phyloP scores from a whole-genome alignment of 2,329 filamentous ascomycete species.

The Alternaria metachromatica region DNA sequence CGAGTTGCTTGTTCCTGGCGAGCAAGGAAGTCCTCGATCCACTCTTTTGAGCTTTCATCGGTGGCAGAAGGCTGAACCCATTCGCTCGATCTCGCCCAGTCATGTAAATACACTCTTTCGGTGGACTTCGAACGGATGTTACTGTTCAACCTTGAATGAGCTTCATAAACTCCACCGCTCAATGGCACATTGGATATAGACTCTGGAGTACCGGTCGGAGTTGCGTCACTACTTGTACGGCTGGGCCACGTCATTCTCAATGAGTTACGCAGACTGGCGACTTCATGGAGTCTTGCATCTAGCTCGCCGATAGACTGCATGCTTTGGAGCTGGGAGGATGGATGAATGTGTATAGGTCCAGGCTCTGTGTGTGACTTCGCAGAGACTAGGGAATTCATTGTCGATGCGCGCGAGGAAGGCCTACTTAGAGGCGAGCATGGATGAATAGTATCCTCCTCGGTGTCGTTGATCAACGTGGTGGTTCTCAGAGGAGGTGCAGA shows the following conservation, averaged over 20 bases:
- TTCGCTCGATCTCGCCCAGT: constrained; percentile 7
- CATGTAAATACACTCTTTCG: background rate
- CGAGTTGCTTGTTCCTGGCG: constrained; percentile 10
- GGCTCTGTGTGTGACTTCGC: constrained; percentile 3
- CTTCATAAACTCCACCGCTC: background rate
- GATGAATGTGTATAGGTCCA: constrained; percentile 11
- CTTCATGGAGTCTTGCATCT: background rate
- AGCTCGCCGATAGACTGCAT: constrained; percentile 14
- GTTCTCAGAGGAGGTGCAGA: background rate
- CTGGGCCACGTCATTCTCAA: background rate
- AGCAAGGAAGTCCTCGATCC: constrained; percentile 15
- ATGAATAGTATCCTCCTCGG: background rate
- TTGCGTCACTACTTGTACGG: background rate
- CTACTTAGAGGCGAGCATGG: background rate
- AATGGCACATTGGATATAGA: constrained; percentile 5
- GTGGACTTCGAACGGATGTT: background rate
- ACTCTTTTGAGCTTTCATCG: constrained; percentile 1
- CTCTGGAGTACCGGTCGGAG: constrained; percentile 6
- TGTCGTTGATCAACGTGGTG: background rate
- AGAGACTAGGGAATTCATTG: constrained; percentile 8
- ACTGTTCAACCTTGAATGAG: constrained; percentile 3
- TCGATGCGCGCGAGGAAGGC: constrained; percentile 3
- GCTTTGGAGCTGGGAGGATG: constrained; percentile 11
- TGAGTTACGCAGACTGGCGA: background rate
- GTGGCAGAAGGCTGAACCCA: constrained; percentile 9